phyloP scores from a whole-genome alignment of 768 basidiomycete species.

The Dendrothele bispora region DNA sequence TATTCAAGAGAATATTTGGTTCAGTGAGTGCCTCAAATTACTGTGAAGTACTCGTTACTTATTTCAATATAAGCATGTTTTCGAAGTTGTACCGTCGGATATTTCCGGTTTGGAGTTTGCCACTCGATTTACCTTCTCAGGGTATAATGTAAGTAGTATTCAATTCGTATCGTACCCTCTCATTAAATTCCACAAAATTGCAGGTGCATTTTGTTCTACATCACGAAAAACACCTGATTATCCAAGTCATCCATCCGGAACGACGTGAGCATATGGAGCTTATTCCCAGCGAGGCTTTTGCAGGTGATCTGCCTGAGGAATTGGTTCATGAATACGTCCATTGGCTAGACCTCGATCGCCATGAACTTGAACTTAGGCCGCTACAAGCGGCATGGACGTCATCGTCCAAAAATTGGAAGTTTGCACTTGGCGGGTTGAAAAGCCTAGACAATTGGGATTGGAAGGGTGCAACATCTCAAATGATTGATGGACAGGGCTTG shows the following conservation, averaged over 20 bases:
- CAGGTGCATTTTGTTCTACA: conserved; percentile 31
- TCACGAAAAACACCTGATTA: conserved; percentile 21
- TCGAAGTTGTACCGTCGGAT: conserved; percentile 33
- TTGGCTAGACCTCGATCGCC: conserved; percentile 27
- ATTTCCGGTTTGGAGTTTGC: conserved; percentile 27
- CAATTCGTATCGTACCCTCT: not conserved
- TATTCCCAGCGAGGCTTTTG: conserved; percentile 32
- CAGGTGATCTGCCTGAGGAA: conserved; percentile 22
- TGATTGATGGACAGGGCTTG: no score
- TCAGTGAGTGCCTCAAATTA: conserved; percentile 23
- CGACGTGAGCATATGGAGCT: conserved; percentile 32
- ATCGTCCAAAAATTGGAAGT: conserved; percentile 25
- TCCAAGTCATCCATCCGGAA: conserved; percentile 22
- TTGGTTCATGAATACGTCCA: conserved; percentile 23
- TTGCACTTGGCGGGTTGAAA: conserved; percentile 9
- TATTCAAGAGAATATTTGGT: conserved; percentile 36
- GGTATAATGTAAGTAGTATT: conserved; percentile 19
- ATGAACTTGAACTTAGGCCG: conserved; percentile 26
- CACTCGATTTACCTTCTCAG: conserved; percentile 18
- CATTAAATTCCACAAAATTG: not conserved
- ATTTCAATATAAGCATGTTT: conserved; percentile 7
- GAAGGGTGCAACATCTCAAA: conserved; percentile 8
- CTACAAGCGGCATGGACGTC: conserved; percentile 21
- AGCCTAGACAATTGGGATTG: conserved; percentile 1
- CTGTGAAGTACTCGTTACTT: not conserved